phyloP scores from a whole-genome alignment of 2,329 filamentous ascomycete species.

The Colletotrichum brevisporum region DNA sequence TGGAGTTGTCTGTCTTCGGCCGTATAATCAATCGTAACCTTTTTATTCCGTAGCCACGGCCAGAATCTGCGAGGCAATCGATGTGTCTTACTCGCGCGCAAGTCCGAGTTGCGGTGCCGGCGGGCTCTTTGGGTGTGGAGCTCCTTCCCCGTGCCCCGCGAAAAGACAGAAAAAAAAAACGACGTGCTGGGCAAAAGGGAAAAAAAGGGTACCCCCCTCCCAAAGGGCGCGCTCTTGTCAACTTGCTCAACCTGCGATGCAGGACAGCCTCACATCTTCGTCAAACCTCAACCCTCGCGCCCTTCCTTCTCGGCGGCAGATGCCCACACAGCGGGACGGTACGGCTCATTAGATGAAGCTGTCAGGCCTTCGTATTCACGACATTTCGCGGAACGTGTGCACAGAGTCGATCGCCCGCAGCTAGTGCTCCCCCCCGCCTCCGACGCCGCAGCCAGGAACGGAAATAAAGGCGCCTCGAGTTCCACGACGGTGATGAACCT shows the following conservation, averaged over 20 bases:
- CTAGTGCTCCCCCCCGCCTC: constrained; percentile 14
- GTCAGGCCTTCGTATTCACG: constrained; percentile 22
- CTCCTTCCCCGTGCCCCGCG: constrained; percentile 24
- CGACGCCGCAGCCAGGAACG: constrained; percentile 33
- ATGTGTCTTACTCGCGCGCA: constrained; percentile 11
- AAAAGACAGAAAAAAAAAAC: constrained; percentile 4
- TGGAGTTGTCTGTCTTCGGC: background rate
- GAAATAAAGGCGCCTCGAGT: constrained; percentile 27
- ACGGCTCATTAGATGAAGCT: constrained; percentile 7
- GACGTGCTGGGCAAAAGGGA: background rate
- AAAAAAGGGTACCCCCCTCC: background rate
- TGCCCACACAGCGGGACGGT: constrained; percentile 11
- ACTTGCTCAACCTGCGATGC: constrained; percentile 20
- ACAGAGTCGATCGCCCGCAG: constrained; percentile 20
- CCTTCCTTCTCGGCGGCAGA: constrained; percentile 3
- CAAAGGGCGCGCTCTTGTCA: constrained; percentile 16
- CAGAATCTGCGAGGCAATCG: background rate
- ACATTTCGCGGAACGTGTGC: constrained; percentile 21
- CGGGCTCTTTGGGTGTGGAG: constrained; percentile 20
- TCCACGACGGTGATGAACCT: constrained; percentile 17
- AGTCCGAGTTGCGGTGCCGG: background rate
- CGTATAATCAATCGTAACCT: background rate
- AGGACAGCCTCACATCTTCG: constrained; percentile 4
- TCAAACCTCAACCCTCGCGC: background rate
- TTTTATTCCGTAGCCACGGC: background rate